Evolutionary conservation across 768 basidiomycete species (phyloP).

Genomic region (Rhodotorula paludigena): DNA sequence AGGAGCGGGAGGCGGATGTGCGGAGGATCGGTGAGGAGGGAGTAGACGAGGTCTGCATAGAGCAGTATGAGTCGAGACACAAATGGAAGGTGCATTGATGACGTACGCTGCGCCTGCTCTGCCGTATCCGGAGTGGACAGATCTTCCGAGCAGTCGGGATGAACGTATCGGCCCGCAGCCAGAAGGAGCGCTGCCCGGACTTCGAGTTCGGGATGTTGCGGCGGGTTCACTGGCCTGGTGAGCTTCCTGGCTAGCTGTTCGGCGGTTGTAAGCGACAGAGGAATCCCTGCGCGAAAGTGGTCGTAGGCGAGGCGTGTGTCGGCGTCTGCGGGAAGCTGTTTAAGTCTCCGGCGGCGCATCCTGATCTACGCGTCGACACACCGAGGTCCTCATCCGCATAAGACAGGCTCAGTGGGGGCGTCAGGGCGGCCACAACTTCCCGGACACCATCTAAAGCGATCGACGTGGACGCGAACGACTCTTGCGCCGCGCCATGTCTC

Average conservation of each 20-base stretch:
- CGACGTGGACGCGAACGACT: too few species aligned
- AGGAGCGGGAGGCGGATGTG: slow-evolving; percentile 12
- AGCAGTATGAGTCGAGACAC: too few species aligned
- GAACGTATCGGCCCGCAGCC: not conserved
- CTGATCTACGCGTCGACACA: not conserved
- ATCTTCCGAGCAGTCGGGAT: not conserved
- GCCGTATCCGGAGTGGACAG: not conserved
- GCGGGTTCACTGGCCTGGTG: too few species aligned
- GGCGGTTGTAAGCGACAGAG: not conserved
- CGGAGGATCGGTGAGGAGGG: not conserved
- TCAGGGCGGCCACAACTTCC: too few species aligned
- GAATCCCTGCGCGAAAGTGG: too few species aligned
- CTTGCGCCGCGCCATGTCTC: too few species aligned
- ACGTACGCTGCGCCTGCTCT: not conserved
- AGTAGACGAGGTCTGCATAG: not conserved
- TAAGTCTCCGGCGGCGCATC: not conserved
- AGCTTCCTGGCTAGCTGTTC: too few species aligned
- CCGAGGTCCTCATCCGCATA: slow-evolving; percentile 15
- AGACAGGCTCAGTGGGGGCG: too few species aligned
- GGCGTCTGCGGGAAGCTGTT: not conserved
- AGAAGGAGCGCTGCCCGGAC: not conserved
- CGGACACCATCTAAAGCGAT: too few species aligned
- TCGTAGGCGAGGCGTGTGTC: not conserved
- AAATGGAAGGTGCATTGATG: too few species aligned
- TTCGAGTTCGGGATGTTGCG: not conserved